A percentile compares a stretch with the other conserved stretches of the same genome.
Evolutionary conservation across 352 stramenopile genomes (phyloP).

Genomic region (Globisporangium rhizosaccharum): DNA sequence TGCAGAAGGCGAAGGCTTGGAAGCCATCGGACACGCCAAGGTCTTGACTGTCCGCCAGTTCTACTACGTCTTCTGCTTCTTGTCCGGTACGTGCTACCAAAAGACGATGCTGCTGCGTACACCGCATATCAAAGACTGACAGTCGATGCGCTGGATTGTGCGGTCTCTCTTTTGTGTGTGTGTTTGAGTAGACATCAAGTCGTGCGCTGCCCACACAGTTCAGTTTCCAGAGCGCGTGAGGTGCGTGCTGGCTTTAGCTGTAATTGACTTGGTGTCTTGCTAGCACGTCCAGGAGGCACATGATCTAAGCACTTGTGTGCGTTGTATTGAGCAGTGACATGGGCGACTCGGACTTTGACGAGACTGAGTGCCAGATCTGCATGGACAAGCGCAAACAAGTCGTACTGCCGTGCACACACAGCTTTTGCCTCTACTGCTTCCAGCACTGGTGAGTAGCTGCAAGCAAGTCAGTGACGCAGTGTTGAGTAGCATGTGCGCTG

Average conservation of each 20-base stretch:
- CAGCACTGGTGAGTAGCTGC: conserved; percentile 45
- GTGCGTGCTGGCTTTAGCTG: conserved; percentile 3
- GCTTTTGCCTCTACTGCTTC: conserved; percentile 75
- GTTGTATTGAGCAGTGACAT: conserved; percentile 13
- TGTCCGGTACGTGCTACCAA: conserved; percentile 28
- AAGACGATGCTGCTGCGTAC: neutral
- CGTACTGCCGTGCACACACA: conserved; percentile 64
- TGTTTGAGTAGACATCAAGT: conserved; percentile 40
- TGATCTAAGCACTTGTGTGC: neutral
- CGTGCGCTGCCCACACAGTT: conserved; percentile 55
- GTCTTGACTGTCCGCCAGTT: conserved; percentile 65
- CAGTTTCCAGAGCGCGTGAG: conserved; percentile 41
- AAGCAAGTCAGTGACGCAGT: conserved; percentile 1
- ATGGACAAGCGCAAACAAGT: conserved; percentile 85
- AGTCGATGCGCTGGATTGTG: neutral
- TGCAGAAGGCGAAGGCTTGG: conserved; percentile 13
- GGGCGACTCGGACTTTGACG: conserved; percentile 51
- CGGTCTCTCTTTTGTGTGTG: conserved; percentile 3
- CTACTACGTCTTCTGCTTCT: conserved; percentile 81
- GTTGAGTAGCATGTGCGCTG: neutral
- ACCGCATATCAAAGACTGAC: neutral
- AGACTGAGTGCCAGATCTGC: conserved; percentile 80
- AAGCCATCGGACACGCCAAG: conserved; percentile 62
- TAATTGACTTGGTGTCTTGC: neutral
- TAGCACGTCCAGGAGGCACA: neutral